Evolutionary conservation across 2,329 filamentous ascomycete species (phyloP).

Genomic region (Penicillium sp.): DNA sequence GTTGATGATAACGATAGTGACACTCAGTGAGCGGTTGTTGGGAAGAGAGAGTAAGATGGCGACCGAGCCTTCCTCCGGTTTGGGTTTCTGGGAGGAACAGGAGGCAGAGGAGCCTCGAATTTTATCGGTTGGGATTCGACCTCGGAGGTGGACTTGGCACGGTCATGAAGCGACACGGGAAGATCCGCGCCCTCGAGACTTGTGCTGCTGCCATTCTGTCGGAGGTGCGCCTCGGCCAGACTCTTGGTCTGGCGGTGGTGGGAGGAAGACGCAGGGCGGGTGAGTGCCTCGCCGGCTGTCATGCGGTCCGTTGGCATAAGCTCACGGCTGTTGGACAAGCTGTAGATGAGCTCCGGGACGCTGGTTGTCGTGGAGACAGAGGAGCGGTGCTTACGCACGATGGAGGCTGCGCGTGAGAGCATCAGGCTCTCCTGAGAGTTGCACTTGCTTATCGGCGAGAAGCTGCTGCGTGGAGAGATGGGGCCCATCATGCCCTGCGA

Average conservation of each 20-base stretch:
- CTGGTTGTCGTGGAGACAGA: slow-evolving; percentile 47
- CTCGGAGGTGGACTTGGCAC: slow-evolving; percentile 38
- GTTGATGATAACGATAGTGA: slow-evolving; percentile 7
- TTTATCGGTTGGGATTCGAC: slow-evolving; percentile 26
- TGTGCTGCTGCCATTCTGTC: slow-evolving; percentile 27
- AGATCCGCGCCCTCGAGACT: slow-evolving; percentile 29
- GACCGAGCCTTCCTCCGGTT: slow-evolving; percentile 36
- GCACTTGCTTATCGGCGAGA: slow-evolving; percentile 54
- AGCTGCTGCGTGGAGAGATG: slow-evolving; percentile 48
- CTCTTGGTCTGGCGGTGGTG: slow-evolving; percentile 40
- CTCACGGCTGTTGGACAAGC: slow-evolving; percentile 42
- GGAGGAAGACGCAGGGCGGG: slow-evolving; percentile 26
- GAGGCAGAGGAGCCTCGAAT: slow-evolving; percentile 21
- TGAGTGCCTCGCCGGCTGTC: slow-evolving; percentile 21
- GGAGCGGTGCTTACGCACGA: slow-evolving; percentile 48
- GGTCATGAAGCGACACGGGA: slow-evolving; percentile 30
- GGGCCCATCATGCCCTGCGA: slow-evolving; percentile 37
- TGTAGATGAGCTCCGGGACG: slow-evolving; percentile 46
- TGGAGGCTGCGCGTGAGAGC: slow-evolving; percentile 49
- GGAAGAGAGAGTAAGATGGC: slow-evolving; percentile 48
- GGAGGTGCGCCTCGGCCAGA: slow-evolving; percentile 33
- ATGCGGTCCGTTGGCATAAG: slow-evolving; percentile 27
- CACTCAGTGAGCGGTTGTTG: slow-evolving; percentile 21
- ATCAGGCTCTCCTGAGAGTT: slow-evolving; percentile 58
- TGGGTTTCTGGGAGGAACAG: slow-evolving; percentile 27